Conservation (phyloP, 345 rosid genomes). For the Lepidium didymum region DNA sequence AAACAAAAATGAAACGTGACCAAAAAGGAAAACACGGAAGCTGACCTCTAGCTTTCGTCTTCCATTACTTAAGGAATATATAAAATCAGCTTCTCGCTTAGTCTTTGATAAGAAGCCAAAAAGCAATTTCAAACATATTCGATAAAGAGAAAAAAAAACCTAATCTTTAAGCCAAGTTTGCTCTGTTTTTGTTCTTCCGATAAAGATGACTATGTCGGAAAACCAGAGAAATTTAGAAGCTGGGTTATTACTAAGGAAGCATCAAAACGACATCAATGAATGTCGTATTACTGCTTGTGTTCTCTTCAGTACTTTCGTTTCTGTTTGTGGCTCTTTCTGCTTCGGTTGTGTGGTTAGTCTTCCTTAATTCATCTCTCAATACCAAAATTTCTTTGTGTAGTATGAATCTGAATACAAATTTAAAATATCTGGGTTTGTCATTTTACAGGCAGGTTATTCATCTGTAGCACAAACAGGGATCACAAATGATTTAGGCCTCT, state of each 20-base stretch:
- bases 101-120: background rate
- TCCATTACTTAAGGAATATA: slow-evolving; percentile 26
- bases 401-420: background rate
- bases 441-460: slow-evolving; percentile 39
- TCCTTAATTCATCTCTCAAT: background rate
- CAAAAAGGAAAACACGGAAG: slow-evolving; percentile 20
- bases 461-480: slow-evolving; percentile 40
- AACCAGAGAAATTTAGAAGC: slow-evolving; percentile 18
- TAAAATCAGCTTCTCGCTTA: background rate
- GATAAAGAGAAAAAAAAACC: background rate
- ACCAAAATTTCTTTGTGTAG: background rate
- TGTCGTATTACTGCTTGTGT: slow-evolving; percentile 26
- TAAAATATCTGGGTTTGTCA: background rate
- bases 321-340: slow-evolving; percentile 38
- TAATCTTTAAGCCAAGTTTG: background rate
- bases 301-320: slow-evolving; percentile 31
- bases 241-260: slow-evolving; percentile 19
- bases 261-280: slow-evolving; percentile 24
- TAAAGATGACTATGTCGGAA: slow-evolving; percentile 24
- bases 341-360: slow-evolving; percentile 34
- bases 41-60: slow-evolving; percentile 23
- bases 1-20: slow-evolving; percentile 11
- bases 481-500: slow-evolving; percentile 32
- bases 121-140: background rate
- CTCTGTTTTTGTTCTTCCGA: background rate